Evolutionary conservation across 805 yeast genomes (phyloP), one percentile per base, ranked within the genome.

Genomic region (Zygosaccharomyces bisporus): DNA sequence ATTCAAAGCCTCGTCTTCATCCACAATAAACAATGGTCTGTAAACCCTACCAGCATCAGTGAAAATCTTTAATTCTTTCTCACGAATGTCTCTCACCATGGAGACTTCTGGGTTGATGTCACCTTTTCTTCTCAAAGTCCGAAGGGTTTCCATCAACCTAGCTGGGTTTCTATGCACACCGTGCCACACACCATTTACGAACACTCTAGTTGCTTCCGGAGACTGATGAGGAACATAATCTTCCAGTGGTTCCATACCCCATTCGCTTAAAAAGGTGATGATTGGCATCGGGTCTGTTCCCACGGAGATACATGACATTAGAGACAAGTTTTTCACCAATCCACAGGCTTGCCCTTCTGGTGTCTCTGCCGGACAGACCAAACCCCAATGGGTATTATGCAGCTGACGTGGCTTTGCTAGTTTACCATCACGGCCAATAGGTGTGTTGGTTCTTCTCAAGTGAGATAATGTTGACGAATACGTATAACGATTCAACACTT

Each of bases 331-430:
- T 74, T 93, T 93, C 44, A 93, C 99, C 68, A 93, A 76, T 63
- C 99, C 99, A 85, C 99, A 93, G 27, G 99, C 99, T 73, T 93
- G 99, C 63, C 99, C 99, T 74, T 93, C 99, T 3, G 99, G 99
- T 13, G 99, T 93, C 70, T 93, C 99, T 18, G 99, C 99, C 41
- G 99, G 99, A 72, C 99, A 93, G 35, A 93, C 98, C 58, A 93
- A 77, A 61, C 99, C 99, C 99, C 99, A 93, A 71, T 93, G 99
- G 23, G 99, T 93, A 68, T 93, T 93, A 73, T 93, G 99, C 62
- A 93, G 77, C 73, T 93, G 99, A 74, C 99, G 90, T 37, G 99
- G 99, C 61, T 93, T 89, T 37, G 99, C 99, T 53, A 93, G 78
- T 69, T 93, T 93, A 74, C 99, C 99, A 69, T 93, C 99, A 74